Conservation (phyloP, 2,329 filamentous ascomycete species). For the Diaporthe sp. region DNA sequence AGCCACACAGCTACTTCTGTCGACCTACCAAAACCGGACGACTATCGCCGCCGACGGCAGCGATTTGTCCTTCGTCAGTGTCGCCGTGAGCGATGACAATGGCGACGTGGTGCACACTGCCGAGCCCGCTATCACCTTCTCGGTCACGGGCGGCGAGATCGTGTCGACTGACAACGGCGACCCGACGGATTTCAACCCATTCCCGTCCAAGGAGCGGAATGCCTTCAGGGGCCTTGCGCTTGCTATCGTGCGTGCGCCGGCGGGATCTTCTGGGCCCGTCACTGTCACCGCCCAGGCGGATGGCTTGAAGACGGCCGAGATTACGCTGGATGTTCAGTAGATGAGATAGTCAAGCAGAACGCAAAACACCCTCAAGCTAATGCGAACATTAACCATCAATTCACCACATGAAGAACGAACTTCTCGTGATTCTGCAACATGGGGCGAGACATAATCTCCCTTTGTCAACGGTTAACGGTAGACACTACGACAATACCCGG, state of each 20-base stretch:
- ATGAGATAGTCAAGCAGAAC: not conserved
- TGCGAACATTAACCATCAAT: not conserved
- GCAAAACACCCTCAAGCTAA: not conserved
- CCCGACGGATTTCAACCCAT: conserved; percentile 59
- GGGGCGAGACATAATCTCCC: not conserved
- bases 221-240: conserved; percentile 58
- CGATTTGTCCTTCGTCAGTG: conserved; percentile 62
- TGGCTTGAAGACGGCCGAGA: conserved; percentile 20
- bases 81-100: conserved; percentile 59
- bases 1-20: conserved; percentile 55
- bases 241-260: conserved; percentile 51
- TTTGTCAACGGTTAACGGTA: no score
- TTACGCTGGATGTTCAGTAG: not conserved
- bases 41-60: conserved; percentile 56
- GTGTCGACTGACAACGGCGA: conserved; percentile 67
- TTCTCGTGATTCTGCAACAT: not conserved
- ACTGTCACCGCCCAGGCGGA: conserved; percentile 11
- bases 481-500: no score
- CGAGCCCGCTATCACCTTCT: conserved; percentile 58
- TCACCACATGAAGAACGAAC: no score
- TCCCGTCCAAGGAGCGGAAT: conserved; percentile 56
- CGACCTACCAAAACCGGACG: conserved; percentile 53
- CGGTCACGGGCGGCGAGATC: conserved; percentile 59
- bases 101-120: conserved; percentile 61
- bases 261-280: not conserved